These are phyloP conservation scores for Pseudogymnoascus sp. DNA, from an alignment of 2,329 filamentous ascomycete species.

Conservation along the genomic window DNA sequence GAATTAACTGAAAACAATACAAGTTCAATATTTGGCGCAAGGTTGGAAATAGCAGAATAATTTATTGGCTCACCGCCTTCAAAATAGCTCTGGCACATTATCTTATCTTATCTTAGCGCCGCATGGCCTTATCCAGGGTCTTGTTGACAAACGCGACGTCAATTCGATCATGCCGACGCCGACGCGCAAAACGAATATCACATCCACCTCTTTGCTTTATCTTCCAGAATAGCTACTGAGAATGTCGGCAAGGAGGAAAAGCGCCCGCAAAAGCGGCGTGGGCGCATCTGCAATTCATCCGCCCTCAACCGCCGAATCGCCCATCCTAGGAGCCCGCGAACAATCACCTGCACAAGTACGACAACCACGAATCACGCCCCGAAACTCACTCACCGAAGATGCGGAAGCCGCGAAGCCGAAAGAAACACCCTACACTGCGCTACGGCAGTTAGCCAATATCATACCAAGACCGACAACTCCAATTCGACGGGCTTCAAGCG, in stretches of 20 bases:
- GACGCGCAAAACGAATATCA: constrained; percentile 5
- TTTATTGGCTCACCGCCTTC: constrained; percentile 7
- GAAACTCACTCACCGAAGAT: constrained; percentile 20
- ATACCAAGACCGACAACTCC: constrained; percentile 27
- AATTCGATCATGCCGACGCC: neutral
- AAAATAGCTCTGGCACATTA: constrained; percentile 1
- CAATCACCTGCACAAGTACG: constrained; percentile 2
- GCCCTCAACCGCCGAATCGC: neutral
- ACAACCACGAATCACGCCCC: constrained; percentile 20
- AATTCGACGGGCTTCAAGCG: constrained; percentile 24
- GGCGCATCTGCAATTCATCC: neutral
- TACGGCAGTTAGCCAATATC: constrained; percentile 20
- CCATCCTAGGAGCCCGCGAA: neutral
- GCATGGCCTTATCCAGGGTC: constrained; percentile 3
- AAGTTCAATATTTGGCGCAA: neutral
- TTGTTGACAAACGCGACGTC: constrained; percentile 8
- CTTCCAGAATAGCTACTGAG: neutral
- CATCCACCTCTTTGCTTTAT: neutral
- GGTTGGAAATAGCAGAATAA: neutral
- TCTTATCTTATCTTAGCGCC: constrained; percentile 9
- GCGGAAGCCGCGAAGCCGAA: constrained; percentile 12
- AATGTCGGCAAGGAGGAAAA: constrained; percentile 5
- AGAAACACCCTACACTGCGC: constrained; percentile 23
- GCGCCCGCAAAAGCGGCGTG: neutral
- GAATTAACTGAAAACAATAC: neutral